Percentiles rank a stretch among this genome's conserved stretches.
Conservation (phyloP, 129 eudicot species). For the Flaveria linearis region DNA sequence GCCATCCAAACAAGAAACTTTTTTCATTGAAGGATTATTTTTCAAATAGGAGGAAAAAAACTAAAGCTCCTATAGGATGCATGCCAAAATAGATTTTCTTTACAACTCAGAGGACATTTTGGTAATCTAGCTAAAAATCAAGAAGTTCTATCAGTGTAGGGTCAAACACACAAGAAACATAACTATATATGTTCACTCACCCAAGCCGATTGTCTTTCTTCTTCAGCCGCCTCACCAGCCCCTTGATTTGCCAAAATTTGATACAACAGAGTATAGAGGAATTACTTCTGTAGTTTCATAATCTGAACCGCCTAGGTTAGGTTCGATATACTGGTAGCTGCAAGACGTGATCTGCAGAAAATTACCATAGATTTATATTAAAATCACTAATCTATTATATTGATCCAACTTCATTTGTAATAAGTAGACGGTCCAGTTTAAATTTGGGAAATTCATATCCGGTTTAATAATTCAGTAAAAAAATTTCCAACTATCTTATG, state of each 20-base stretch:
- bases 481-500: neutral
- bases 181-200: constrained; percentile 47
- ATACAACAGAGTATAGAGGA: constrained; percentile 77
- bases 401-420: neutral
- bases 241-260: constrained; percentile 94
- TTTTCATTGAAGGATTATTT: neutral
- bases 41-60: neutral
- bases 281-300: constrained; percentile 56
- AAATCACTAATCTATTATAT: neutral
- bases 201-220: constrained; percentile 56
- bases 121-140: constrained; percentile 17
- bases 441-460: neutral
- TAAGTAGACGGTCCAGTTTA: neutral
- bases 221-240: constrained; percentile 85
- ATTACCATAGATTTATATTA: neutral
- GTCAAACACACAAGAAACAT: neutral
- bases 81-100: neutral
- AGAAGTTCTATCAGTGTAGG: neutral
- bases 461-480: neutral
- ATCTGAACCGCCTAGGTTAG: constrained; percentile 37
- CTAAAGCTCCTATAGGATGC: neutral
- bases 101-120: neutral
- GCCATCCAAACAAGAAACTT: no score
- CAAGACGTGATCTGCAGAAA: constrained; percentile 75
- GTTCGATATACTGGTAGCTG: constrained; percentile 65